Base-by-base conservation (phyloP, 148 eudicot genomes). In the Pharnaceum exiguum region DNA sequence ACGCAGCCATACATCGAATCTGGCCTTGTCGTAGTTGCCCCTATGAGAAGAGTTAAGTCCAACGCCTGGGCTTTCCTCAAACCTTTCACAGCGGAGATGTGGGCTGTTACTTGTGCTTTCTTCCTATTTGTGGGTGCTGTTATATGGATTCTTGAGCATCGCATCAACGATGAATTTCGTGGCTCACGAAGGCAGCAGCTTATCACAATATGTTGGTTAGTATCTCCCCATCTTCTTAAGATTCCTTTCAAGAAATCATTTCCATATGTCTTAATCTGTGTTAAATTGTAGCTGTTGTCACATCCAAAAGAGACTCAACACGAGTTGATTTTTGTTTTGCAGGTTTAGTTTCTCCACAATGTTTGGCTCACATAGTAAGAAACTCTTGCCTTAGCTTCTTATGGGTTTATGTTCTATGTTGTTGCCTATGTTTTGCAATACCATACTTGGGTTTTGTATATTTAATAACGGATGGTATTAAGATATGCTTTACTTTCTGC, bases 281-380 rank as follows among this genome's bases (percentile, higher is more conserved):
- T n/a, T n/a, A n/a, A n/a, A n/a, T n/a, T n/a, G n/a, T n/a, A n/a
- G n/a, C n/a, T n/a, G n/a, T n/a, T n/a, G n/a, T n/a, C n/a, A n/a
- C n/a, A n/a, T n/a, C n/a, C n/a, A n/a, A n/a, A n/a, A n/a, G n/a
- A n/a, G n/a, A n/a, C n/a, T n/a, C n/a, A n/a, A n/a, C n/a, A n/a
- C n/a, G n/a, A n/a, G n/a, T n/a, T n/a, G n/a, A n/a, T n/a, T n/a
- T n/a, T n/a, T n/a, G n/a, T n/a, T n/a, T n/a, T n/a, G n/a, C n/a
- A n/a, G n/a, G n/a, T n/a, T n/a, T n/a, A n/a, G n/a, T n/a, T n/a
- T n/a, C n/a, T n/a, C n/a, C n/a, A n/a, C n/a, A n/a, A 85, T 87
- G 94, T 87, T 87, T 60, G 87, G 87, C 68, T 64, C 97, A 31
- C 97, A 91, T 71, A 82, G 97, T 91, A 87, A 38, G 97, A 69